phyloP scores from a whole-genome alignment of 495 filamentous ascomycete genomes.

The Neohortaea acidophila region DNA sequence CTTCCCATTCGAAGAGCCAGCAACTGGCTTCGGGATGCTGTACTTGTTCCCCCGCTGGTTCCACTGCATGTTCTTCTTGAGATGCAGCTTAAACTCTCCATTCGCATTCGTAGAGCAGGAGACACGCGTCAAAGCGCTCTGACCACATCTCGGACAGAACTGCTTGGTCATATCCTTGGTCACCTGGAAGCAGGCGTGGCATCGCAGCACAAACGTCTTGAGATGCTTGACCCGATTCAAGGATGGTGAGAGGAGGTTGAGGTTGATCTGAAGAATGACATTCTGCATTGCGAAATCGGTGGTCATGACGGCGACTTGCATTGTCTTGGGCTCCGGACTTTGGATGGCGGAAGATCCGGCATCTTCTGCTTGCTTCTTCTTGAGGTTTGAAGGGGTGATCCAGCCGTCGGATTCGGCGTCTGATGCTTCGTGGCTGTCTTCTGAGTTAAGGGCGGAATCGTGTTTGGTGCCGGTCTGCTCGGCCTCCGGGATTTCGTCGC shows the following conservation, averaged over 20 bases:
- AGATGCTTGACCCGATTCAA: constrained; percentile 63
- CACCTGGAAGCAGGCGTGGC: constrained; percentile 83
- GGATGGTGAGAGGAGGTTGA: constrained; percentile 70
- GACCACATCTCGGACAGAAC: constrained; percentile 86
- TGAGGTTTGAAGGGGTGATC: constrained; percentile 90
- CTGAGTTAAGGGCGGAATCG: constrained; percentile 12
- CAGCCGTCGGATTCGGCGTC: constrained; percentile 63
- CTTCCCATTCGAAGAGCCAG: constrained; percentile 64
- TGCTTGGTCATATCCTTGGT: constrained; percentile 77
- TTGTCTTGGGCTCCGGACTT: constrained; percentile 40
- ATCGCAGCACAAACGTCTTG: constrained; percentile 76
- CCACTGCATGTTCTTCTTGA: constrained; percentile 93
- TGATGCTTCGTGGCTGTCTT: constrained; percentile 22
- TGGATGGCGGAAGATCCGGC: constrained; percentile 32
- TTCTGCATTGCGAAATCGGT: constrained; percentile 97
- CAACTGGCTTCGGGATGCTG: constrained; percentile 80
- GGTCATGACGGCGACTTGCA: constrained; percentile 76
- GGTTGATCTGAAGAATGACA: constrained; percentile 81
- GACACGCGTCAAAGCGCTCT: constrained; percentile 70
- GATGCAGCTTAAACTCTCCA: constrained; percentile 71
- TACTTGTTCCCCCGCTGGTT: constrained; percentile 82
- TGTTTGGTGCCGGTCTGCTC: no score
- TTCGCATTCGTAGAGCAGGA: constrained; percentile 62
- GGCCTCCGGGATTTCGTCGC: no score
- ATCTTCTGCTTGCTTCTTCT: constrained; percentile 61